These are phyloP conservation scores for Sanghuangporus weigelae DNA, from an alignment of 1,284 basidiomycete species.

Conservation along the genomic window DNA sequence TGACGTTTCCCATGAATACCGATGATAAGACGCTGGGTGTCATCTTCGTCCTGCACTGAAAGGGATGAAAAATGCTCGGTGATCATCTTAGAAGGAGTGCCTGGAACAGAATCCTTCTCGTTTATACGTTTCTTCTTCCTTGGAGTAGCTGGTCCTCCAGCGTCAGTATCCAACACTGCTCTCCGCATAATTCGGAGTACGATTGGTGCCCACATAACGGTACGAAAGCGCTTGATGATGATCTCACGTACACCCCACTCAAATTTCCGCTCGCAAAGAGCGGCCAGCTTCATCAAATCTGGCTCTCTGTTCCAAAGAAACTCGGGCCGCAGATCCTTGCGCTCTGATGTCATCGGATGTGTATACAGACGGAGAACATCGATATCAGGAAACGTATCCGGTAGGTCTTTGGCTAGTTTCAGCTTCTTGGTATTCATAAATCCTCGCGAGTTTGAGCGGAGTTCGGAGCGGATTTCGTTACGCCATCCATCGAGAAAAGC, in stretches of 20 bases:
- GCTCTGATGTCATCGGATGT: conserved; percentile 66
- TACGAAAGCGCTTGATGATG: conserved; percentile 75
- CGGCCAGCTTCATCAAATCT: conserved; percentile 67
- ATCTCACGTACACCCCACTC: conserved; percentile 83
- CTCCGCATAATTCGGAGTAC: conserved; percentile 63
- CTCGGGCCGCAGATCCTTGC: conserved; percentile 27
- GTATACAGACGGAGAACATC: conserved; percentile 72
- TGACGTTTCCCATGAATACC: conserved; percentile 41
- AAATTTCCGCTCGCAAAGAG: conserved; percentile 78
- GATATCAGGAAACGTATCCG: conserved; percentile 58
- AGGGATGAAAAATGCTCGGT: conserved; percentile 48
- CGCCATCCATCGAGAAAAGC: conserved; percentile 63
- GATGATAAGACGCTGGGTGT: conserved; percentile 33
- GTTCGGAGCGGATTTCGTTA: conserved; percentile 56
- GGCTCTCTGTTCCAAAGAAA: conserved; percentile 59
- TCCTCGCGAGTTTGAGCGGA: conserved; percentile 64
- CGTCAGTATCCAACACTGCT: conserved; percentile 40
- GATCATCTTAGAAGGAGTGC: conserved; percentile 54
- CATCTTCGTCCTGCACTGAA: conserved; percentile 27
- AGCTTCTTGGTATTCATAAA: conserved; percentile 55
- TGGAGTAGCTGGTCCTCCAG: conserved; percentile 38
- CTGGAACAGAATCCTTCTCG: conserved; percentile 20
- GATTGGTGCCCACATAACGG: conserved; percentile 66
- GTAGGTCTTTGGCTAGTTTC: conserved; percentile 55
- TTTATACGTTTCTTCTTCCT: conserved; percentile 30